These are phyloP conservation scores for Begonia loranthoides DNA, from an alignment of 306 rosid species.

Conservation along the genomic window DNA sequence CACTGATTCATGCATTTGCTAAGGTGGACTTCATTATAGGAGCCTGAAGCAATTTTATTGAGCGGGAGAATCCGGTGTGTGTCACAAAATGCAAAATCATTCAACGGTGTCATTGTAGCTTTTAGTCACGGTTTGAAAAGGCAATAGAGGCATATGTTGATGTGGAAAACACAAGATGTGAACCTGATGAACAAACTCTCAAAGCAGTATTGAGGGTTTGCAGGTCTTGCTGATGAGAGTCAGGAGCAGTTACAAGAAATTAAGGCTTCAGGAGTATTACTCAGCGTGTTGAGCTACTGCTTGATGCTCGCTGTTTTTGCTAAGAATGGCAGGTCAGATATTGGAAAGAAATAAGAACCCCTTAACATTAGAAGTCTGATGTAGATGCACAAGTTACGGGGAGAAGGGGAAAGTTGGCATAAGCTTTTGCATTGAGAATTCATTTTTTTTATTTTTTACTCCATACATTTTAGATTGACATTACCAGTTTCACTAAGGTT, in stretches of 20 bases:
- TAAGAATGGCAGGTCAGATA: conserved; percentile 66
- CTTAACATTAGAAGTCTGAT: no score
- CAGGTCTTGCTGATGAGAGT: conserved; percentile 83
- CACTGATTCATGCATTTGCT: conserved; percentile 53
- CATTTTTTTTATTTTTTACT: no score
- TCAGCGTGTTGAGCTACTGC: conserved; percentile 89
- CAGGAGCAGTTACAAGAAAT: conserved; percentile 87
- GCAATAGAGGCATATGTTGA: conserved; percentile 64
- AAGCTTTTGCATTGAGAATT: no score
- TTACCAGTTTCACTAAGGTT: neutral
- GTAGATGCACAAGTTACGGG: no score
- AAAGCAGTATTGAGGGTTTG: conserved; percentile 67
- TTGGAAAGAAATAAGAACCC: no score
- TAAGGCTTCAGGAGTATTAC: conserved; percentile 58
- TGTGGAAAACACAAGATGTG: conserved; percentile 67
- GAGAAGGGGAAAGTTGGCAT: no score
- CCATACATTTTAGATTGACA: conserved; percentile 1
- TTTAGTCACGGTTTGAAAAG: conserved; percentile 77
- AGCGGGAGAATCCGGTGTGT: conserved; percentile 50
- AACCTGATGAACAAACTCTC: conserved; percentile 63
- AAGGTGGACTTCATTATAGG: conserved; percentile 81
- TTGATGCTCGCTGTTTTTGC: conserved; percentile 88
- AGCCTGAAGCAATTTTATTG: conserved; percentile 41
- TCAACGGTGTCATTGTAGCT: conserved; percentile 68
- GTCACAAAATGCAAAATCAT: conserved; percentile 41